A percentile compares a stretch with the other conserved stretches of the same genome.
Evolutionary conservation across 805 yeast genomes (phyloP).

Genomic region (Barnettozyma populi): DNA sequence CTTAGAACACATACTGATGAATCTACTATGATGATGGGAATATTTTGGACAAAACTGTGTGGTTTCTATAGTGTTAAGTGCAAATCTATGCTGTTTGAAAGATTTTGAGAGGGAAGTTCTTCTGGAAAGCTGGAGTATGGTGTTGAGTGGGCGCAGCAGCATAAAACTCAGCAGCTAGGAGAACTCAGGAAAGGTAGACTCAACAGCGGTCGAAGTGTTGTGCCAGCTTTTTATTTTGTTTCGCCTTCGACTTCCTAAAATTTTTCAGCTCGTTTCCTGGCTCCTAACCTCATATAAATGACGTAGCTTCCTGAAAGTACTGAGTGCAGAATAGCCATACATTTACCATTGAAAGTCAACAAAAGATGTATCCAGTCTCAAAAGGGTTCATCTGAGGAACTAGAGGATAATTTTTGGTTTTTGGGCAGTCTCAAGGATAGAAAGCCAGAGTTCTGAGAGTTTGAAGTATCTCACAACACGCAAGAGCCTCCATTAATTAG

Average conservation of each 20-base stretch:
- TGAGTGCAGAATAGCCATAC: too few relatives aligned
- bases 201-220: background rate
- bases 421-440: too few relatives aligned
- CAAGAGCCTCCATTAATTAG: too few relatives aligned
- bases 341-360: too few relatives aligned
- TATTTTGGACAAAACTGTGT: background rate
- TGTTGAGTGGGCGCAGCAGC: background rate
- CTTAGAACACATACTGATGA: background rate
- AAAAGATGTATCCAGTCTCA: too few relatives aligned
- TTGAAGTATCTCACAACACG: too few relatives aligned
- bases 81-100: background rate
- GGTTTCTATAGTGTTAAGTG: background rate
- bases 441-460: too few relatives aligned
- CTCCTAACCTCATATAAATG: background rate
- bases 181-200: background rate
- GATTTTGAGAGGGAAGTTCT: background rate
- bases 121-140: background rate
- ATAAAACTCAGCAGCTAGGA: background rate
- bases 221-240: background rate
- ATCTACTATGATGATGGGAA: background rate
- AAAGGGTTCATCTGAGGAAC: too few relatives aligned
- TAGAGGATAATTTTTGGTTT: too few relatives aligned
- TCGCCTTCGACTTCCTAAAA: background rate
- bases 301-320: background rate
- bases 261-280: background rate